Conservation (phyloP, 805 yeast species). For the Kazachstania kunashirensis region DNA sequence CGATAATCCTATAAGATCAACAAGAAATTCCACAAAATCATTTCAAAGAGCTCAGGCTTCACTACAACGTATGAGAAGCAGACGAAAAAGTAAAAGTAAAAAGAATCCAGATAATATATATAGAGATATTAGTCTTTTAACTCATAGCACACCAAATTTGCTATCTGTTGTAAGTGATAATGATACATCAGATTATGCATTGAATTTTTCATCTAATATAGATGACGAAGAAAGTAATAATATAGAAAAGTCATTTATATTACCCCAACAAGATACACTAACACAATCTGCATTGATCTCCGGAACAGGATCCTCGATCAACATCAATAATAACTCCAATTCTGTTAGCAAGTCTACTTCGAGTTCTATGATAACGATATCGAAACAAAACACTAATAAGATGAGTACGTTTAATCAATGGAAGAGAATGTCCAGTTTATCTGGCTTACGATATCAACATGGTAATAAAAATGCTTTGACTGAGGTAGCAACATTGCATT, state of each 20-base stretch:
- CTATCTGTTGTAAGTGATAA: conserved; percentile 15
- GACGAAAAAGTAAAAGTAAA: conserved; percentile 44
- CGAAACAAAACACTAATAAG: conserved; percentile 6
- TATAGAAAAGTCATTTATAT: no score
- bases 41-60: conserved; percentile 60
- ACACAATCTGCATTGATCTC: background rate
- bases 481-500: conserved; percentile 34
- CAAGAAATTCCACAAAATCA: conserved; percentile 37
- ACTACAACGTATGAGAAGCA: conserved; percentile 46
- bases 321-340: background rate
- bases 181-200: conserved; percentile 1
- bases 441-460: conserved; percentile 8
- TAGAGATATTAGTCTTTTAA: conserved; percentile 17
- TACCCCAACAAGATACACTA: no score
- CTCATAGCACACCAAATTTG: conserved; percentile 29
- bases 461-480: conserved; percentile 25
- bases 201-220: conserved; percentile 3
- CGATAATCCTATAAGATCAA: conserved; percentile 28
- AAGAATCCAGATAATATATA: conserved; percentile 25
- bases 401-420: conserved; percentile 7
- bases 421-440: conserved; percentile 17
- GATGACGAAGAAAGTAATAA: conserved; percentile 8
- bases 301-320: background rate
- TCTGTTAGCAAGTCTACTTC: background rate
- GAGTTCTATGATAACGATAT: conserved; percentile 1